Conservation (phyloP, 441 rosid species). For the Erodium trifolium region DNA sequence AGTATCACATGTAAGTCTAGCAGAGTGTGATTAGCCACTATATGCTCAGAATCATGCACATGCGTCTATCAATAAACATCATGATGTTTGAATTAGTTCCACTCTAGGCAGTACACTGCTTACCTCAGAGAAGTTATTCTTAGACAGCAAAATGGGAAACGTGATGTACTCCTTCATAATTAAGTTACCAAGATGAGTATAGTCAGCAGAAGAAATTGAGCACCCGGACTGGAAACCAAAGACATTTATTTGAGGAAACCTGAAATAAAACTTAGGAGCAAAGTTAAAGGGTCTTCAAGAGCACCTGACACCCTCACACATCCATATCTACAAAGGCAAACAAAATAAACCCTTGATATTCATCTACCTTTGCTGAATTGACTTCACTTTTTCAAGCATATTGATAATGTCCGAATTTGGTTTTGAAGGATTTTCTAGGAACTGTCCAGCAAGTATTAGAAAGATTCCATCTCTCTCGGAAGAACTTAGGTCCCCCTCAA, state of each 20-base stretch:
- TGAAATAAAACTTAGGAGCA: slow-evolving; percentile 24
- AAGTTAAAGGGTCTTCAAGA: slow-evolving; percentile 1
- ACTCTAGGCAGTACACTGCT: slow-evolving; percentile 8
- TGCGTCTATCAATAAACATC: background rate
- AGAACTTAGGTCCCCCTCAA: slow-evolving; percentile 27
- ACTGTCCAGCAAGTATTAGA: slow-evolving; percentile 48
- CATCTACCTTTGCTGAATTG: slow-evolving; percentile 64
- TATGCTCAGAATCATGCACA: background rate
- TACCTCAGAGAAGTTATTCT: slow-evolving; percentile 54
- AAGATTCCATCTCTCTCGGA: slow-evolving; percentile 41
- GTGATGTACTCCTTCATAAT: slow-evolving; percentile 58
- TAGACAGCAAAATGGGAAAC: slow-evolving; percentile 59
- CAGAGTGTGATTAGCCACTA: background rate
- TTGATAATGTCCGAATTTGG: slow-evolving; percentile 20
- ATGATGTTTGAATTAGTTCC: background rate
- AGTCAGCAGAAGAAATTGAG: slow-evolving; percentile 36
- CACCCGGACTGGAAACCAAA: slow-evolving; percentile 48
- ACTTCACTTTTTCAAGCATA: slow-evolving; percentile 57
- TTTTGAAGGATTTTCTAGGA: slow-evolving; percentile 28
- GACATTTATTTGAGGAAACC: slow-evolving; percentile 54
- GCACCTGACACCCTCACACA: slow-evolving; percentile 10
- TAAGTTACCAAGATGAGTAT: slow-evolving; percentile 36
- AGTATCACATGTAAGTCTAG: background rate
- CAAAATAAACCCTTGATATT: slow-evolving; percentile 11
- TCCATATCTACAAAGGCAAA: background rate